Conservation (phyloP, 2,329 filamentous ascomycete genomes). For the Setomelanomma holmii region DNA sequence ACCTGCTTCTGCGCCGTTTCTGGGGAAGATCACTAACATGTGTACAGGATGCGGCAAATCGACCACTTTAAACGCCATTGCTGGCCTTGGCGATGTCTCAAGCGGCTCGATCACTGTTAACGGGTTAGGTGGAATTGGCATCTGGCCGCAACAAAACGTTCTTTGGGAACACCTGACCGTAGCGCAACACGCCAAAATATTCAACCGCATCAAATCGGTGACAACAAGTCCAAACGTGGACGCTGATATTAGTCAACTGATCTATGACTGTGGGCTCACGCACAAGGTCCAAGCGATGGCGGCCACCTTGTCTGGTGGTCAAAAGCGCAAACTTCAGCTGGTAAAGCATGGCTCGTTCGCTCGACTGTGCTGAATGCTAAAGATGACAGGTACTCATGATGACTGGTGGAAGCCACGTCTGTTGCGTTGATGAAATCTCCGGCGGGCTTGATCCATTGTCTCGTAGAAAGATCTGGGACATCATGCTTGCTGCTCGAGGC, state of each 20-base stretch:
- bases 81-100: slow-evolving; percentile 76
- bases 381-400: too few species aligned
- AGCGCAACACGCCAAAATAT: slow-evolving; percentile 80
- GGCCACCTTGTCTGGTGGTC: slow-evolving; percentile 81
- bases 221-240: slow-evolving; percentile 58
- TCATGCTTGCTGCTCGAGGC: slow-evolving; percentile 82
- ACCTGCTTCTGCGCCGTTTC: neutral
- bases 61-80: slow-evolving; percentile 80
- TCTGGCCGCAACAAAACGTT: slow-evolving; percentile 90
- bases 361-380: slow-evolving; percentile 86
- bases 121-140: slow-evolving; percentile 76
- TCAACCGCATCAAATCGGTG: slow-evolving; percentile 75
- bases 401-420: slow-evolving; percentile 76
- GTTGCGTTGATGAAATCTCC: slow-evolving; percentile 87
- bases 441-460: slow-evolving; percentile 84
- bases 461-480: slow-evolving; percentile 88
- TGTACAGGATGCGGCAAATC: slow-evolving; percentile 76
- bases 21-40: neutral
- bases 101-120: slow-evolving; percentile 77
- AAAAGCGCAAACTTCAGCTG: slow-evolving; percentile 87
- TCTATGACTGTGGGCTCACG: slow-evolving; percentile 74
- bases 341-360: slow-evolving; percentile 49
- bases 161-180: slow-evolving; percentile 87
- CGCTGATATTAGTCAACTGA: slow-evolving; percentile 64
- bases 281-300: slow-evolving; percentile 73